These are phyloP conservation scores for Scheffersomyces amazonensis DNA, from an alignment of 805 yeast genomes.

Conservation along the genomic window DNA sequence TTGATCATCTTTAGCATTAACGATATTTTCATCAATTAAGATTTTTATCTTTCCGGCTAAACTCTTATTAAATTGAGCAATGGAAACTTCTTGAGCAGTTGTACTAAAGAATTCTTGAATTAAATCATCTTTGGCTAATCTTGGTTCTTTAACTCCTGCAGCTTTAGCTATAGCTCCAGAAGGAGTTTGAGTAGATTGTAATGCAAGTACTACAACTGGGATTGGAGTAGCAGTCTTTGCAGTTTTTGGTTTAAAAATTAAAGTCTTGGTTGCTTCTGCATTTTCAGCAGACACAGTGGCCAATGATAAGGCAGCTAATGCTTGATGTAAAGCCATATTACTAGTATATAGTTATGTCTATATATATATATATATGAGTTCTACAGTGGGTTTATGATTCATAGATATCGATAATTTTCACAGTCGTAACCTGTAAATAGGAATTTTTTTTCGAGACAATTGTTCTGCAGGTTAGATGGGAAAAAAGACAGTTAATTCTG, in stretches of 20 bases:
- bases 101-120: conserved; percentile 60
- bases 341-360: no score
- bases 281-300: conserved; percentile 51
- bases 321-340: conserved; percentile 67
- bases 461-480: no score
- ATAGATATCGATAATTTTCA: no score
- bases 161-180: conserved; percentile 59
- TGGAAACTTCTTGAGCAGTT: conserved; percentile 58
- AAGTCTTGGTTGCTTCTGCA: conserved; percentile 61
- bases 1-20: conserved; percentile 27
- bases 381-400: no score
- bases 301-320: conserved; percentile 64
- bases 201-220: conserved; percentile 79
- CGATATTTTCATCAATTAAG: conserved; percentile 52
- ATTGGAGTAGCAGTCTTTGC: conserved; percentile 76
- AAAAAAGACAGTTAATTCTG: no score
- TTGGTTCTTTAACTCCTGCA: conserved; percentile 76
- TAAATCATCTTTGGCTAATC: conserved; percentile 82
- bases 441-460: no score
- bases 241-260: conserved; percentile 90
- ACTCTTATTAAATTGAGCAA: conserved; percentile 46
- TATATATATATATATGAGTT: no score
- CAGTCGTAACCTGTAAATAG: no score
- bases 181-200: conserved; percentile 69
- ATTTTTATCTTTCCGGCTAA: conserved; percentile 58